phyloP scores from a whole-genome alignment of 2,329 filamentous ascomycete genomes.

The Stromatinia cepivora region DNA sequence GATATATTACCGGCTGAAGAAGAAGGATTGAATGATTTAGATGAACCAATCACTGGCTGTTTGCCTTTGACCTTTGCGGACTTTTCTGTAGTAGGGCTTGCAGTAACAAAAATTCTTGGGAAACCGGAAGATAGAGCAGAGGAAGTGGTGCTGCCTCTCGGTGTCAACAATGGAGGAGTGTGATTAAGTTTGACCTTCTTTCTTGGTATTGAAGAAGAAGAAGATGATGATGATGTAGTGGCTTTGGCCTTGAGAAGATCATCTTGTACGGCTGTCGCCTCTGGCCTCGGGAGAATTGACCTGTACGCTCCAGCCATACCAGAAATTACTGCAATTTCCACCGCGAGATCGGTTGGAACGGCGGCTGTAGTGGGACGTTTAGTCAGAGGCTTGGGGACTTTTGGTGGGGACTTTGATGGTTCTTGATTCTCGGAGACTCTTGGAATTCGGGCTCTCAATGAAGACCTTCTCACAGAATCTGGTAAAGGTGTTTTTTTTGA shows the following conservation, averaged over 20 bases:
- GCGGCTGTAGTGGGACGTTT: too few species aligned
- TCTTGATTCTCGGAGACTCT: not conserved
- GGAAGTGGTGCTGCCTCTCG: too few species aligned
- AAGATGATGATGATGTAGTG: not conserved
- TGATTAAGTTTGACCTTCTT: not conserved
- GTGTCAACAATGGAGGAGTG: not conserved
- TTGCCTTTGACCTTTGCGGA: not conserved
- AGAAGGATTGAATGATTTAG: not conserved
- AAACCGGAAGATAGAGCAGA: not conserved
- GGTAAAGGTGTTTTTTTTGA: not conserved
- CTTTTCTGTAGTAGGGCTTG: not conserved
- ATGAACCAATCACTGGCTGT: not conserved
- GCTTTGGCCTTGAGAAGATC: not conserved
- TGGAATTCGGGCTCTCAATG: not conserved
- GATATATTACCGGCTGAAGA: not conserved
- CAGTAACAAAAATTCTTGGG: not conserved
- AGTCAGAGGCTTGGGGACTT: too few species aligned
- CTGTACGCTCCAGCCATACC: not conserved
- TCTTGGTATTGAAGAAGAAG: not conserved
- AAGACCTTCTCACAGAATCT: not conserved
- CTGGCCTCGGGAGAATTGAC: not conserved
- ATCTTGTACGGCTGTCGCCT: not conserved
- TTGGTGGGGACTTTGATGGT: not conserved
- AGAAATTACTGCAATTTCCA: fast-evolving
- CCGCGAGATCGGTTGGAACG: too few species aligned